These are phyloP conservation scores for Boletus pseudopeckii DNA, from an alignment of 768 basidiomycete genomes.

Conservation along the genomic window DNA sequence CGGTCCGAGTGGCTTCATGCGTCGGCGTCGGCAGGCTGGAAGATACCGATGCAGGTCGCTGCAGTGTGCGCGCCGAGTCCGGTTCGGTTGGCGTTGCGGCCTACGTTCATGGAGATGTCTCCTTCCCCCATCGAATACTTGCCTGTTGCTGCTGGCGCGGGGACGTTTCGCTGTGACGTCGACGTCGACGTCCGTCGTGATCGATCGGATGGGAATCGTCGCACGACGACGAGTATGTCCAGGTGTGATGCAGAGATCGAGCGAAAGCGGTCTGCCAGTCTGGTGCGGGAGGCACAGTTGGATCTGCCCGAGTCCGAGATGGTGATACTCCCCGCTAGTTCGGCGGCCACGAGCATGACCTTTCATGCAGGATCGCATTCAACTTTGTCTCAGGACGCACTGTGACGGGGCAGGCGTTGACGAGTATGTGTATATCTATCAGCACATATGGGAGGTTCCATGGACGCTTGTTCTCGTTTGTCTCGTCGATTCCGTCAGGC, in stretches of 20 bases:
- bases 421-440: background rate
- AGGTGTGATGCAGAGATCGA: background rate
- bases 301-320: background rate
- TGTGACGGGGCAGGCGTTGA: background rate
- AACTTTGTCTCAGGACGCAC: background rate
- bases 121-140: conserved; percentile 20
- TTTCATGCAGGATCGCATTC: background rate
- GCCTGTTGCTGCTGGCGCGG: background rate
- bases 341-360: too few species aligned
- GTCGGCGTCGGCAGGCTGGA: background rate
- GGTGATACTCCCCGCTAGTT: background rate
- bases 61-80: background rate
- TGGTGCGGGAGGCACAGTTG: background rate
- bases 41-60: background rate
- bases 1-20: conserved; percentile 3
- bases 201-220: background rate
- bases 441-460: background rate
- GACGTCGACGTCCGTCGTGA: background rate
- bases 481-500: background rate
- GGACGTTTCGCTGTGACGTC: background rate
- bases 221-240: background rate
- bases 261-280: background rate
- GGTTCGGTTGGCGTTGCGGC: conserved; percentile 6
- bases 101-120: conserved; percentile 14
- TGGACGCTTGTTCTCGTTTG: background rate